Conservation (phyloP, 148 eudicot genomes). For the Nepenthes mirabilis region DNA sequence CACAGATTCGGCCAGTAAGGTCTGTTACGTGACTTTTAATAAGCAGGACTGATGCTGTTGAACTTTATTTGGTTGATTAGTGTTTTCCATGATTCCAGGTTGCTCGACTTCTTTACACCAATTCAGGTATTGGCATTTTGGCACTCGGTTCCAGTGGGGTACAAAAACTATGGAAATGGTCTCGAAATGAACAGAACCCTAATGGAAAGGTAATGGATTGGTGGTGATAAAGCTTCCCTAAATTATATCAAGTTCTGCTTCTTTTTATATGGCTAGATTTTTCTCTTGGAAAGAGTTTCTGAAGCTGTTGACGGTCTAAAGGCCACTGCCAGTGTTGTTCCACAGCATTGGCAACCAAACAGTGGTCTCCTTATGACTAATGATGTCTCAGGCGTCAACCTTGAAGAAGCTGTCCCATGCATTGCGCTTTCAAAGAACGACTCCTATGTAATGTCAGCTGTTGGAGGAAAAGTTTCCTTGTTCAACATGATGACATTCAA, state of each 20-base stretch:
- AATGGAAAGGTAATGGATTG: slow-evolving; percentile 52
- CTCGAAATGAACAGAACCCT: slow-evolving; percentile 68
- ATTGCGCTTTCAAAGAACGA: slow-evolving; percentile 96
- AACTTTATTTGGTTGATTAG: neutral
- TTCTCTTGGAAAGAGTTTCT: slow-evolving; percentile 13
- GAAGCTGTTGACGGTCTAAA: slow-evolving; percentile 19
- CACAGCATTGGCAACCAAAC: slow-evolving; percentile 95
- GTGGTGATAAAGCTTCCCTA: neutral
- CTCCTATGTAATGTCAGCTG: slow-evolving; percentile 92
- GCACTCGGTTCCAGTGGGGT: slow-evolving; percentile 65
- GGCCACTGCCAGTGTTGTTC: slow-evolving; percentile 89
- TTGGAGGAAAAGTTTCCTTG: slow-evolving; percentile 88
- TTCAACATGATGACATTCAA: slow-evolving; percentile 98
- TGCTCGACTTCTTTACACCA: slow-evolving; percentile 76
- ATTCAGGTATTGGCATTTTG: slow-evolving; percentile 69
- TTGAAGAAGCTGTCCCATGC: slow-evolving; percentile 89
- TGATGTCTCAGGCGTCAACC: slow-evolving; percentile 76
- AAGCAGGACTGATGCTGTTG: slow-evolving; percentile 2
- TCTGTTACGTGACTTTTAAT: slow-evolving; percentile 12
- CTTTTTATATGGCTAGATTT: neutral
- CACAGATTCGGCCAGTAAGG: slow-evolving; percentile 60
- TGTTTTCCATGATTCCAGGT: slow-evolving; percentile 27
- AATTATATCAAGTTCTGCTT: neutral
- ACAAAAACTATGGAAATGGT: slow-evolving; percentile 85
- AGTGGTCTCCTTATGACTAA: slow-evolving; percentile 93